These are phyloP conservation scores for Coleophoma eucalyptorum DNA, from an alignment of 2,329 filamentous ascomycete genomes.

Conservation along the genomic window DNA sequence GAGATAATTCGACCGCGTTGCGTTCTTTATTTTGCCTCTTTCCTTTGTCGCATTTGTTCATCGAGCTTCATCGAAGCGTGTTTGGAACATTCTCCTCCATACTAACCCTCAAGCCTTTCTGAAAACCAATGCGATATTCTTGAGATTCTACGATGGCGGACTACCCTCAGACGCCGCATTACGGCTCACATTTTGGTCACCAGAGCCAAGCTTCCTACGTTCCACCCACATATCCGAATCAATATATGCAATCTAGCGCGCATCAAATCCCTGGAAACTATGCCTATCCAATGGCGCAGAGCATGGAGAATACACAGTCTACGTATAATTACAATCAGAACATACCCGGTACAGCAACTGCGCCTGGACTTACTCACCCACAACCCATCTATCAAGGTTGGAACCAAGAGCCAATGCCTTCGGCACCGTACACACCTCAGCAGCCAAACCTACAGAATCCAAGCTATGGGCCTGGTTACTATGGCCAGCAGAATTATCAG, in stretches of 20 bases:
- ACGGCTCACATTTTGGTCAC: constrained; percentile 28
- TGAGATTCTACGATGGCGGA: constrained; percentile 35
- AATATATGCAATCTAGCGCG: constrained; percentile 19
- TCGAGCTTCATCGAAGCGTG: constrained; percentile 14
- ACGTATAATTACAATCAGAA: constrained; percentile 24
- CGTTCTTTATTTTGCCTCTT: constrained; percentile 8
- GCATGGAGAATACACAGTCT: constrained; percentile 18
- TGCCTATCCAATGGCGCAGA: constrained; percentile 13
- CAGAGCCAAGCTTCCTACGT: constrained; percentile 20
- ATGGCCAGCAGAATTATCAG: constrained; percentile 15
- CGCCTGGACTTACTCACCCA: constrained; percentile 18
- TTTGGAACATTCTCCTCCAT: constrained; percentile 8
- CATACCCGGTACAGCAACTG: constrained; percentile 18
- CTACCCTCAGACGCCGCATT: constrained; percentile 39
- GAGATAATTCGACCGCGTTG: neutral
- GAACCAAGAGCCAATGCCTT: constrained; percentile 22
- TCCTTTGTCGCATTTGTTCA: constrained; percentile 19
- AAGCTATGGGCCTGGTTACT: constrained; percentile 12
- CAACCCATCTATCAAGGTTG: constrained; percentile 26
- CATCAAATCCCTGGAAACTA: constrained; percentile 12
- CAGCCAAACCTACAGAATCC: constrained; percentile 11
- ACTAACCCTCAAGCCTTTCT: constrained; percentile 11
- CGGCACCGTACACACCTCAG: constrained; percentile 17
- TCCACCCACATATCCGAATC: constrained; percentile 17
- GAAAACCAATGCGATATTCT: constrained; percentile 13